Conservation (phyloP, 345 rosid species). For the Heritiera fomes region DNA sequence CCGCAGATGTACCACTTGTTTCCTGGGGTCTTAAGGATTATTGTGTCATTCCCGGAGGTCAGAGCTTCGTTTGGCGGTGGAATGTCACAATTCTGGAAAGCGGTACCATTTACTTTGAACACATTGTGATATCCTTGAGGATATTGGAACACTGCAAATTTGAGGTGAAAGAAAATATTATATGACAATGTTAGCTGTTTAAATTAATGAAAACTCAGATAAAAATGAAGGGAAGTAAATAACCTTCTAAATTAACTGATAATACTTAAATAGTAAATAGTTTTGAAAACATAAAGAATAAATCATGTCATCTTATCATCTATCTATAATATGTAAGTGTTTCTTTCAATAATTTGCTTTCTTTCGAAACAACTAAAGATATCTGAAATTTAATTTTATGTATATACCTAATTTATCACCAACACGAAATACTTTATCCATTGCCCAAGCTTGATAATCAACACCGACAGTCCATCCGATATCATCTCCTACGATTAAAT, state of each 20-base stretch:
- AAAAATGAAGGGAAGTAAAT: not conserved
- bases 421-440: conserved; percentile 31
- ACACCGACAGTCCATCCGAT: conserved; percentile 29
- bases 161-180: not conserved
- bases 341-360: too few species aligned
- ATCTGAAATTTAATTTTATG: too few species aligned
- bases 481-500: conserved; percentile 32
- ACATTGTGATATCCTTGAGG: conserved; percentile 33
- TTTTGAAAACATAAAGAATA: too few species aligned
- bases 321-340: too few species aligned
- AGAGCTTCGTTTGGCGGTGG: not conserved
- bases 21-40: conserved; percentile 30
- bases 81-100: conserved; percentile 33
- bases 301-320: too few species aligned
- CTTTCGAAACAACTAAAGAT: too few species aligned
- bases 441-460: conserved; percentile 38
- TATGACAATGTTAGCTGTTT: not conserved
- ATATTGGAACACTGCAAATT: conserved; percentile 40
- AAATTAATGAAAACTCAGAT: not conserved
- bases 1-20: conserved; percentile 55
- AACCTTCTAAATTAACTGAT: not conserved
- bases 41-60: conserved; percentile 31
- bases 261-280: too few species aligned
- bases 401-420: conserved; percentile 38
- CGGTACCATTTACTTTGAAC: conserved; percentile 29